Conservation (phyloP, 192 early-diverging fungal genomes). For the Coemansia sp. region DNA sequence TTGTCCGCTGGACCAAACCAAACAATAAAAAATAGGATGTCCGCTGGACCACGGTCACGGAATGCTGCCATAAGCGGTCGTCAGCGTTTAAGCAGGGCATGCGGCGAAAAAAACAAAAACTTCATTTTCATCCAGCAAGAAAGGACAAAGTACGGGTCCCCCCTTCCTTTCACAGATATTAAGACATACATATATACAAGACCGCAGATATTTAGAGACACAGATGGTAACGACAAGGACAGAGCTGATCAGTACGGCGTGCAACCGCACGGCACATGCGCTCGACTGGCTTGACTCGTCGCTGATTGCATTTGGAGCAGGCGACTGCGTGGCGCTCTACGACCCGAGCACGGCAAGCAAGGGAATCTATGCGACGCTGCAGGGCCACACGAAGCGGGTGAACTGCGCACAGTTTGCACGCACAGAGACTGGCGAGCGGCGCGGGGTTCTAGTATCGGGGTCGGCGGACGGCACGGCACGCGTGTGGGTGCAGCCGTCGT, state of each 20-base stretch:
- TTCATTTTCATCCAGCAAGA: too few species aligned
- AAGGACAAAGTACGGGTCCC: too few species aligned
- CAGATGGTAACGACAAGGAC: constrained; percentile 8
- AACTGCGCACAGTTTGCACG: constrained; percentile 74
- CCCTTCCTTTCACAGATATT: too few species aligned
- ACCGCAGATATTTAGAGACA: neutral
- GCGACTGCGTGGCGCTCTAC: constrained; percentile 69
- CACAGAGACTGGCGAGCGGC: constrained; percentile 47
- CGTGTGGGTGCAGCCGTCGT: constrained; percentile 63
- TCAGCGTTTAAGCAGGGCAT: too few species aligned
- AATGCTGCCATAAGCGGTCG: too few species aligned
- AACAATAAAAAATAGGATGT: too few species aligned
- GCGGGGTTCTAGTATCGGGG: constrained; percentile 69
- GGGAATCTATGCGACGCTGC: constrained; percentile 62
- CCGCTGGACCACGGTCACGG: too few species aligned
- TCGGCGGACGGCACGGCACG: constrained; percentile 76
- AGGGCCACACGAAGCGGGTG: constrained; percentile 74
- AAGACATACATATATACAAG: neutral
- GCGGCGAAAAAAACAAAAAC: too few species aligned
- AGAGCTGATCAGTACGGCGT: constrained; percentile 36
- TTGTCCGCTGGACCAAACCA: too few species aligned
- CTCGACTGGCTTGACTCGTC: constrained; percentile 21
- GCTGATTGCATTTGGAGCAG: constrained; percentile 68
- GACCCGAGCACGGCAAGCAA: constrained; percentile 56
- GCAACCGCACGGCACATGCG: constrained; percentile 45